A percentile compares a stretch with the other conserved stretches of the same genome.
Conservation (phyloP, 2,329 filamentous ascomycete species). For the Trichophyton equinum region DNA sequence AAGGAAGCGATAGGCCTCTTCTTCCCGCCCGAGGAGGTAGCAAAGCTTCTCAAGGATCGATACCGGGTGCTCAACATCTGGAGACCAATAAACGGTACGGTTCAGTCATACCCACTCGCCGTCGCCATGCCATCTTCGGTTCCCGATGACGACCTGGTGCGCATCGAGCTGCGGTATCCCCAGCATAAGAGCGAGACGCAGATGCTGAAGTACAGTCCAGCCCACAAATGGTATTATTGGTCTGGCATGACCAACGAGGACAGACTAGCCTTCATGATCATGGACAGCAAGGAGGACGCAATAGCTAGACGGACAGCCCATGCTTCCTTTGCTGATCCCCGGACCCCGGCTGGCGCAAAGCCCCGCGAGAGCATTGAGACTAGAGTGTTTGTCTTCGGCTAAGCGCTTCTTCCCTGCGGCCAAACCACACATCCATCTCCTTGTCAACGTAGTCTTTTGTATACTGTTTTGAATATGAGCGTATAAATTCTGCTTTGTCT, state of each 20-base stretch:
- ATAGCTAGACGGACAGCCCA: constrained; percentile 47
- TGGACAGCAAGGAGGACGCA: constrained; percentile 48
- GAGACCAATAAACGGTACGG: constrained; percentile 52
- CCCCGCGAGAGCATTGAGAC: constrained; percentile 83
- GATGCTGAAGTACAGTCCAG: constrained; percentile 47
- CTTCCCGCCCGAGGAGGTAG: constrained; percentile 50
- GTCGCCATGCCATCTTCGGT: constrained; percentile 46
- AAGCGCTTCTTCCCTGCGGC: constrained; percentile 1
- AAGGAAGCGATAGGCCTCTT: constrained; percentile 54
- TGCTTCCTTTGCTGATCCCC: constrained; percentile 65
- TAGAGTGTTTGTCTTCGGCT: constrained; percentile 68
- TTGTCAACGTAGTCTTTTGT: background rate
- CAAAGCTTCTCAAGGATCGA: constrained; percentile 50
- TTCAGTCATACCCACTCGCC: constrained; percentile 45
- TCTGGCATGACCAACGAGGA: constrained; percentile 64
- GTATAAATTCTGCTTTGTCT: background rate
- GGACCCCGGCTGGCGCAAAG: constrained; percentile 56
- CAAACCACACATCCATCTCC: background rate
- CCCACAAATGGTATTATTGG: constrained; percentile 66
- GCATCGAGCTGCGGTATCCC: constrained; percentile 62
- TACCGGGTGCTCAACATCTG: constrained; percentile 84
- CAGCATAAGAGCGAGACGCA: constrained; percentile 62
- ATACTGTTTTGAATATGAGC: background rate
- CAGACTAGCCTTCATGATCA: constrained; percentile 65
- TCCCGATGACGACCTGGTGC: constrained; percentile 51